These are phyloP conservation scores for Powellomyces hirtus DNA, from an alignment of 192 early-diverging fungal genomes.

Conservation along the genomic window DNA sequence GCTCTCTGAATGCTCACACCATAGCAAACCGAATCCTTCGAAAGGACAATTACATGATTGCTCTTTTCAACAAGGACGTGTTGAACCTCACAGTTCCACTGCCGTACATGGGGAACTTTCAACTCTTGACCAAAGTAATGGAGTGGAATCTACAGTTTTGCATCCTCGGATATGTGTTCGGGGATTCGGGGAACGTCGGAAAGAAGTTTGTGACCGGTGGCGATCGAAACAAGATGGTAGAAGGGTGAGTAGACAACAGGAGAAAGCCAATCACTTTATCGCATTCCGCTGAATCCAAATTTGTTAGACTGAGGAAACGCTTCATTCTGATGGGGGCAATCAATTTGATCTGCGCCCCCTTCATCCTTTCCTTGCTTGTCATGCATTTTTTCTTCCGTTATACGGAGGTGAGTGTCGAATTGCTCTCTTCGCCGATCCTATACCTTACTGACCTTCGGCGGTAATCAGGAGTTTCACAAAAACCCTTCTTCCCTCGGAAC, in stretches of 20 bases:
- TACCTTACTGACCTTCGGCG: not conserved
- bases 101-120: conserved; percentile 42
- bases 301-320: conserved; percentile 50
- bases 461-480: conserved; percentile 54
- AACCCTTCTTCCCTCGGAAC: conserved; percentile 80
- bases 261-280: not conserved
- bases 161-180: conserved; percentile 67
- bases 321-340: conserved; percentile 88
- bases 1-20: conserved; percentile 53
- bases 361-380: conserved; percentile 77
- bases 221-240: conserved; percentile 41
- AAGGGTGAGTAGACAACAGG: conserved; percentile 60
- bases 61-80: conserved; percentile 90
- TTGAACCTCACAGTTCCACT: conserved; percentile 76
- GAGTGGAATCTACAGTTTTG: conserved; percentile 93
- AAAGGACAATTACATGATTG: conserved; percentile 95
- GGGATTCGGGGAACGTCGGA: not conserved
- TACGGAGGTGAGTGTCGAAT: too few species aligned
- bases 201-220: conserved; percentile 18
- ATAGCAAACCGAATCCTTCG: conserved; percentile 96
- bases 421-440: too few species aligned
- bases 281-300: not conserved
- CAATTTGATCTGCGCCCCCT: conserved; percentile 82
- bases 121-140: conserved; percentile 79
- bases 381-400: conserved; percentile 90